Conservation (phyloP, 2,329 filamentous ascomycete genomes). For the Calonectria naviculata region DNA sequence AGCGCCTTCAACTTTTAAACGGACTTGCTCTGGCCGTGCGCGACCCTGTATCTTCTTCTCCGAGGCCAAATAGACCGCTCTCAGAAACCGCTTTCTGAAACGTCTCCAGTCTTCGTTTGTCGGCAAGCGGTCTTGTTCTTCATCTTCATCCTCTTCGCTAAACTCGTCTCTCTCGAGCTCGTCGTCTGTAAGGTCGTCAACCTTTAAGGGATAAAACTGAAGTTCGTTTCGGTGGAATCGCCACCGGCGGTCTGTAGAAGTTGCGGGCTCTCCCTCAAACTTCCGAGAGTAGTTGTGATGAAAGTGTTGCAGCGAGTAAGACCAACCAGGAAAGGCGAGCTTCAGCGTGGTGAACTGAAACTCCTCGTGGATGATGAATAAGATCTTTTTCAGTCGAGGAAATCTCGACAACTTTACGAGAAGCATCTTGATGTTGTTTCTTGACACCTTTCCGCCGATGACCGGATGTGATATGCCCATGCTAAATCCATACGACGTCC, state of each 20-base stretch:
- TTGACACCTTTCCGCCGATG: constrained; percentile 30
- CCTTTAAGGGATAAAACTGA: constrained; percentile 21
- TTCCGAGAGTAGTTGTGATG: constrained; percentile 25
- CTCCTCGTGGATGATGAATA: constrained; percentile 33
- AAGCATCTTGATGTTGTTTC: constrained; percentile 34
- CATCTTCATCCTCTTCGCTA: constrained; percentile 25
- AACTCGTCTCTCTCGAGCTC: constrained; percentile 10
- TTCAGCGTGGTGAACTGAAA: constrained; percentile 22
- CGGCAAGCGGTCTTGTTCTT: constrained; percentile 27
- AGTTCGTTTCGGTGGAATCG: constrained; percentile 26
- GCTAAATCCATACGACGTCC: constrained; percentile 34
- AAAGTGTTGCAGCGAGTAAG: constrained; percentile 24
- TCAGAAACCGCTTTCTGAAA: constrained; percentile 31
- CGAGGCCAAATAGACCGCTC: constrained; percentile 23
- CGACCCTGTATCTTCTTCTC: constrained; percentile 15
- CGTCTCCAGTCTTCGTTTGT: constrained; percentile 35
- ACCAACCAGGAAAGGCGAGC: constrained; percentile 17
- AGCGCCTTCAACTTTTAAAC: constrained; percentile 26
- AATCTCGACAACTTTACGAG: constrained; percentile 28
- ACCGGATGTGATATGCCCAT: constrained; percentile 35
- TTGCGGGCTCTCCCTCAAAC: constrained; percentile 14
- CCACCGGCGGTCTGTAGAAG: constrained; percentile 16
- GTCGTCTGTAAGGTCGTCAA: constrained; percentile 15
- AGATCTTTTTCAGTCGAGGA: constrained; percentile 22
- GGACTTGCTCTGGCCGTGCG: constrained; percentile 1